Conservation (phyloP, 2,329 filamentous ascomycete genomes). For the Diaporthe ampelina region DNA sequence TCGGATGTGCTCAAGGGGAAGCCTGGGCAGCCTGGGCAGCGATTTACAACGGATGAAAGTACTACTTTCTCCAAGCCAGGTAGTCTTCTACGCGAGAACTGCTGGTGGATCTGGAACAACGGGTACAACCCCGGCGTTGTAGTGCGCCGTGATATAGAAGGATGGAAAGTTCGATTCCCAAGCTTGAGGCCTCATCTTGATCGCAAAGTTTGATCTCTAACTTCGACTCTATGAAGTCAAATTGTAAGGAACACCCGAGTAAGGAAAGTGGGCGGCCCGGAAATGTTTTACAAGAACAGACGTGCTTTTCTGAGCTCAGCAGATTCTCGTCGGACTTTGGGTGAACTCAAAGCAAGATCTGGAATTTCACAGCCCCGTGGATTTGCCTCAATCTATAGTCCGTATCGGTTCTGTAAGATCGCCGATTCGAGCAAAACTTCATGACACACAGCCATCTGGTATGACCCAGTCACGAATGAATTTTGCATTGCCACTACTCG, state of each 20-base stretch:
- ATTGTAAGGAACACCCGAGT: neutral
- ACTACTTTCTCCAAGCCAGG: neutral
- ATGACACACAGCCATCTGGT: neutral
- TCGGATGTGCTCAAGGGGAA: conserved; percentile 11
- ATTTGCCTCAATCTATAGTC: neutral
- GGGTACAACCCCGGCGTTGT: neutral
- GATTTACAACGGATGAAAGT: conserved; percentile 15
- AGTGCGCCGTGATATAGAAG: conserved; percentile 8
- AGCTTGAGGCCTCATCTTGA: conserved; percentile 25
- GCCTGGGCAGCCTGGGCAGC: neutral
- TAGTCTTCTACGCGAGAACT: neutral
- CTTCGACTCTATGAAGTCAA: neutral
- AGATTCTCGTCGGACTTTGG: conserved; percentile 7
- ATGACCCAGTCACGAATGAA: neutral
- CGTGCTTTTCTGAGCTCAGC: neutral
- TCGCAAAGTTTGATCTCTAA: conserved; percentile 4
- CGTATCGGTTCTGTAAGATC: neutral
- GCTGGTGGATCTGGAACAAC: neutral
- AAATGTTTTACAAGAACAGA: conserved; percentile 2
- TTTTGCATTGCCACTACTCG: neutral
- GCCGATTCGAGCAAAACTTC: conserved; percentile 1
- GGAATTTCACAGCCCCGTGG: neutral
- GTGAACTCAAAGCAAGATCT: neutral
- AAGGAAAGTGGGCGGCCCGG: conserved; percentile 1
- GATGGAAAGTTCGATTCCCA: neutral